phyloP scores from a whole-genome alignment of 306 rosid species.

The Notholithocarpus densiflorus region DNA sequence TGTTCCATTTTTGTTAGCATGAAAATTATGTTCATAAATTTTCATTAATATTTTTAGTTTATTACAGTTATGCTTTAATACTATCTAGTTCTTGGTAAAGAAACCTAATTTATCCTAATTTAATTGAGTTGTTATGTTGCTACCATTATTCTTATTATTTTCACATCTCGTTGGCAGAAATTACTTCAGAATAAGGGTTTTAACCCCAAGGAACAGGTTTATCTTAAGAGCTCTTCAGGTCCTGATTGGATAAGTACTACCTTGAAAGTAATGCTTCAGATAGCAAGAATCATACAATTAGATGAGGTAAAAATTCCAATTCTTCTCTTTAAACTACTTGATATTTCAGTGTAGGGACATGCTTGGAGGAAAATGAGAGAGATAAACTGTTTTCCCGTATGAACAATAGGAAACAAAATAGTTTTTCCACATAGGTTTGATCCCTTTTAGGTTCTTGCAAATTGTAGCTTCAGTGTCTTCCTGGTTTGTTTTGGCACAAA shows the following conservation, averaged over 20 bases:
- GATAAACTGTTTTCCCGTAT: background rate
- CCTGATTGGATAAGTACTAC: slow-evolving; percentile 35
- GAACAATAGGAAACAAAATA: background rate
- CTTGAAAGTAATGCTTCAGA: slow-evolving; percentile 51
- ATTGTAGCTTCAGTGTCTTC: slow-evolving; percentile 1
- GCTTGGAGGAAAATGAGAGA: background rate
- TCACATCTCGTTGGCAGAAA: slow-evolving; percentile 39
- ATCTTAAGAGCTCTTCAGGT: slow-evolving; percentile 31
- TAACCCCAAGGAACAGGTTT: slow-evolving; percentile 47
- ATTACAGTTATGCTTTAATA: background rate
- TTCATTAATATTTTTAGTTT: background rate
- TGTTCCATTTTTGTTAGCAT: slow-evolving; percentile 3
- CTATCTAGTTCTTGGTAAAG: background rate
- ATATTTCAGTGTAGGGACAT: slow-evolving; percentile 8
- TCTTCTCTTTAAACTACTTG: slow-evolving; percentile 19
- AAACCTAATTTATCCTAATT: background rate
- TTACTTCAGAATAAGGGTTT: slow-evolving; percentile 59
- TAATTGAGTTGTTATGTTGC: slow-evolving; percentile 17
- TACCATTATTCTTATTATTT: slow-evolving; percentile 13
- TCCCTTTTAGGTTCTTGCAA: slow-evolving; percentile 4
- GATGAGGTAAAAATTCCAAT: slow-evolving; percentile 64
- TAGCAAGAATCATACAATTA: slow-evolving; percentile 63
- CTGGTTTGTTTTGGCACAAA: slow-evolving; percentile 16
- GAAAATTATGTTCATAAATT: background rate
- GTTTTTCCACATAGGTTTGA: background rate